Conservation (phyloP, 176 grass and related monocot genomes). For the Poa annua region DNA sequence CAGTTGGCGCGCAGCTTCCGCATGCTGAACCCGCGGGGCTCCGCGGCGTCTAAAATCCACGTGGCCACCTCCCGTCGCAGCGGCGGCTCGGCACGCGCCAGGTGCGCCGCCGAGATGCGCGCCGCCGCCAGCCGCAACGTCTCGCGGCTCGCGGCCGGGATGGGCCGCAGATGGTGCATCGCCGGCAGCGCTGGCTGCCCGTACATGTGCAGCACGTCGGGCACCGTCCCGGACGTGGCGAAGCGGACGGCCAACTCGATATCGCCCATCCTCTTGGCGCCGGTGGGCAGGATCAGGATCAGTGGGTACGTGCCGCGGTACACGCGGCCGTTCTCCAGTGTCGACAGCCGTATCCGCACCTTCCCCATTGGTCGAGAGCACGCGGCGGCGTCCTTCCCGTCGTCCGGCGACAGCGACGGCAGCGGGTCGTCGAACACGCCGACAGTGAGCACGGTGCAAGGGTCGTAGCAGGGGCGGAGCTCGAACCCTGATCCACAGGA, state of each 20-base stretch:
- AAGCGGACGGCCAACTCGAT: slow-evolving; percentile 87
- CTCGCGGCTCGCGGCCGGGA: slow-evolving; percentile 53
- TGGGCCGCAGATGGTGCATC: slow-evolving; percentile 72
- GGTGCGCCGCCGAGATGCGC: slow-evolving; percentile 58
- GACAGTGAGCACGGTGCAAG: slow-evolving; percentile 85
- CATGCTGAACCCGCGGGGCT: slow-evolving; percentile 93
- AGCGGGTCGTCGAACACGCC: slow-evolving; percentile 83
- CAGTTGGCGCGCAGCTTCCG: slow-evolving; percentile 90
- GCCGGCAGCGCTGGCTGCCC: slow-evolving; percentile 55
- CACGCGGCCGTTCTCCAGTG: slow-evolving; percentile 60
- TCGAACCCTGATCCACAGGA: too few species aligned
- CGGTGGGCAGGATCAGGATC: slow-evolving; percentile 70
- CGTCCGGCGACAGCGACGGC: slow-evolving; percentile 3
- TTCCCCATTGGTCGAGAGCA: slow-evolving; percentile 75
- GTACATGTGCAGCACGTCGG: slow-evolving; percentile 77
- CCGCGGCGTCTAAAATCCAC: slow-evolving; percentile 84
- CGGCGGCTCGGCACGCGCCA: slow-evolving; percentile 78
- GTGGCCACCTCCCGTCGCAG: slow-evolving; percentile 68
- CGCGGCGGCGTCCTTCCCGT: slow-evolving; percentile 30
- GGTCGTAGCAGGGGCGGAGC: slow-evolving; percentile 34
- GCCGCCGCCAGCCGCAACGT: slow-evolving; percentile 63
- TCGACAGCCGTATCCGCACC: slow-evolving; percentile 81
- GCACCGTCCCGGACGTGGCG: slow-evolving; percentile 50
- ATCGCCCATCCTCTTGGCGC: slow-evolving; percentile 86
- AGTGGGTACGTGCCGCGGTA: slow-evolving; percentile 83